A percentile compares a stretch with the other conserved stretches of the same genome.
Evolutionary conservation across 768 basidiomycete genomes (phyloP).

Genomic region (Pholiota microspora): DNA sequence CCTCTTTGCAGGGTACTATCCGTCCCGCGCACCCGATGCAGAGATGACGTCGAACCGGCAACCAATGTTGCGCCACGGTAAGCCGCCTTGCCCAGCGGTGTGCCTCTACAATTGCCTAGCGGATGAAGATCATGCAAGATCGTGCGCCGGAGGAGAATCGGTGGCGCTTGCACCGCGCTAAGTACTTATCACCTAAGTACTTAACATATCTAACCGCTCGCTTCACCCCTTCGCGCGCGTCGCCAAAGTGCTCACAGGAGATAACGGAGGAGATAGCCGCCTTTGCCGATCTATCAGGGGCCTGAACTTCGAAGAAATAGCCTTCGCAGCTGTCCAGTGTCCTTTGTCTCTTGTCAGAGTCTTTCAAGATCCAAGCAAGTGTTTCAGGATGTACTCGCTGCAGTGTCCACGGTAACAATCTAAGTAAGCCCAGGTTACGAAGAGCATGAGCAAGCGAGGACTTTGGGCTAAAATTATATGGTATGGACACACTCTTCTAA

Average conservation of each 20-base stretch:
- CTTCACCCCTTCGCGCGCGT: neutral
- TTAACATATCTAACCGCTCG: neutral
- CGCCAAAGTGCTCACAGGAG: neutral
- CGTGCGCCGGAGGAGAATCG: neutral
- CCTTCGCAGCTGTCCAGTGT: conserved; percentile 4
- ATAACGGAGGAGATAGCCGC: conserved; percentile 10
- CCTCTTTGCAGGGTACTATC: neutral
- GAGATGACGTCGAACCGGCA: conserved; percentile 8
- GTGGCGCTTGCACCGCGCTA: neutral
- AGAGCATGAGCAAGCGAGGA: neutral
- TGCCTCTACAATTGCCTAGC: neutral
- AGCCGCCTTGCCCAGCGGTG: neutral
- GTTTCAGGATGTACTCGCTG: neutral
- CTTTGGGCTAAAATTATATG: conserved; percentile 1
- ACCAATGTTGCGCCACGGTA: neutral
- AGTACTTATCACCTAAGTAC: neutral
- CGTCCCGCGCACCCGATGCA: conserved; percentile 7
- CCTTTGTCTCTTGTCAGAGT: neutral
- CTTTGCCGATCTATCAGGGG: conserved; percentile 5
- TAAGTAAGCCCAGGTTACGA: neutral
- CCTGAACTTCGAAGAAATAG: conserved; percentile 1
- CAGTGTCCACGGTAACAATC: conserved; percentile 8
- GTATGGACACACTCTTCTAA: neutral
- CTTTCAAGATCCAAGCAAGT: neutral
- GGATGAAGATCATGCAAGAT: neutral